Evolutionary conservation across 176 grass and related monocot species (phyloP).

Genomic region (Pontederia crassipes): DNA sequence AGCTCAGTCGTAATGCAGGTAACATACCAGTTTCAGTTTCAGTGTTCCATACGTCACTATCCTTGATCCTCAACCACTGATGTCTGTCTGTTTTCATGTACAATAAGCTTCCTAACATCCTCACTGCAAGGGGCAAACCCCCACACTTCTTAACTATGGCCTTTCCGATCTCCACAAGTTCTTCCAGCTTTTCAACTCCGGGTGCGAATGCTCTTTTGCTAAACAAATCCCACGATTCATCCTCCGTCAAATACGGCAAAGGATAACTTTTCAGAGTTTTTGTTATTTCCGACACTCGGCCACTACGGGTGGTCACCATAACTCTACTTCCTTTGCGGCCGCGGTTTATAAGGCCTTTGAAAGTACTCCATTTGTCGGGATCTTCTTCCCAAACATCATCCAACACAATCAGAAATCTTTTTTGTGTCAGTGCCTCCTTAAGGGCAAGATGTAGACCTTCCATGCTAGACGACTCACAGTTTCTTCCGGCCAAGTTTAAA

Average conservation of each 20-base stretch:
- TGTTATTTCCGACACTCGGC: no score
- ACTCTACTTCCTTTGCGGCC: conserved; percentile 20
- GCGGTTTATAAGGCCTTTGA: conserved; percentile 4
- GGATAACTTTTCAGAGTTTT: no score
- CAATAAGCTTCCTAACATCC: conserved; percentile 4
- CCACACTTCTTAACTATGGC: conserved; percentile 18
- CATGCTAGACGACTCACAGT: not conserved
- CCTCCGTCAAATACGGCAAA: not conserved
- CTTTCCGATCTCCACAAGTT: conserved; percentile 8
- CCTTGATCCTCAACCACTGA: no score
- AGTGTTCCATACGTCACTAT: no score
- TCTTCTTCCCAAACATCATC: conserved; percentile 39
- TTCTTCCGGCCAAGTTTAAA: accelerated
- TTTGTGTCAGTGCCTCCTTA: not conserved
- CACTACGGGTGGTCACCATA: no score
- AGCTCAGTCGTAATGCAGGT: conserved; percentile 16
- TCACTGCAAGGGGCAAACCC: no score
- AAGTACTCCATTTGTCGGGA: not conserved
- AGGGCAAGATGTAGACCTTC: not conserved
- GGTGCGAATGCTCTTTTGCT: conserved; percentile 7
- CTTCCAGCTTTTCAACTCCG: no score
- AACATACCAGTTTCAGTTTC: not conserved
- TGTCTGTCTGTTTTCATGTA: not conserved
- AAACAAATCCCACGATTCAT: conserved; percentile 15
- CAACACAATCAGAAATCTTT: no score